Conservation (phyloP, 169 alveolate species). For the Plasmodium knowlesi region DNA sequence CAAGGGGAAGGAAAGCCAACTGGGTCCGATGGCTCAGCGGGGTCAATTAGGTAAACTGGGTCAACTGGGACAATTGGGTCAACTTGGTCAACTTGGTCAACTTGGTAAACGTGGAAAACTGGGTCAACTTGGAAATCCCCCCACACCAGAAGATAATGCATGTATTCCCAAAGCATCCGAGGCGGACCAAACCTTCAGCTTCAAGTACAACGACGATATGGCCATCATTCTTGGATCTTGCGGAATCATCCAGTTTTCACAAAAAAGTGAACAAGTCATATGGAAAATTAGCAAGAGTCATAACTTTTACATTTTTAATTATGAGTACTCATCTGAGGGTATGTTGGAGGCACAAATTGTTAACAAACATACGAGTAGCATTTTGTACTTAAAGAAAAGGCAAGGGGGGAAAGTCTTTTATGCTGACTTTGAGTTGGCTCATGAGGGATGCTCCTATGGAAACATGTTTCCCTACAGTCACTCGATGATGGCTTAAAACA, state of each 20-base stretch:
- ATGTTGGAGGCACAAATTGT: neutral
- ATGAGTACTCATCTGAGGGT: slow-evolving; percentile 26
- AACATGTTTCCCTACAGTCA: slow-evolving; percentile 9
- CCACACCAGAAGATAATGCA: neutral
- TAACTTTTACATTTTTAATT: slow-evolving; percentile 33
- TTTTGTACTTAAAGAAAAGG: slow-evolving; percentile 23
- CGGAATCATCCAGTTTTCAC: slow-evolving; percentile 23
- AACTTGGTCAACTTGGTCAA: no score
- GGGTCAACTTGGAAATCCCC: neutral
- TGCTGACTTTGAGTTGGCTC: slow-evolving; percentile 38
- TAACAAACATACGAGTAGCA: neutral
- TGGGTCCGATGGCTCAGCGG: neutral
- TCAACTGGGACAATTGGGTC: no score
- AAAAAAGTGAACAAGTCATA: slow-evolving; percentile 11
- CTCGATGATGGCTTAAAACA: neutral
- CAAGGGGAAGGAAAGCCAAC: neutral
- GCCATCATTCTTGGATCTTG: slow-evolving; percentile 20
- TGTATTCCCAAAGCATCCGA: slow-evolving; percentile 19
- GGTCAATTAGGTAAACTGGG: no score
- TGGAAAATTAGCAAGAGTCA: slow-evolving; percentile 44
- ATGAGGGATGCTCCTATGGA: slow-evolving; percentile 8
- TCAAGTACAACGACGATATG: slow-evolving; percentile 13
- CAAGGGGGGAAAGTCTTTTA: neutral
- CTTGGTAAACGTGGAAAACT: no score
- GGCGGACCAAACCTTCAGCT: neutral